phyloP scores from a whole-genome alignment of 768 basidiomycete genomes.

The Suillus occidentalis region DNA sequence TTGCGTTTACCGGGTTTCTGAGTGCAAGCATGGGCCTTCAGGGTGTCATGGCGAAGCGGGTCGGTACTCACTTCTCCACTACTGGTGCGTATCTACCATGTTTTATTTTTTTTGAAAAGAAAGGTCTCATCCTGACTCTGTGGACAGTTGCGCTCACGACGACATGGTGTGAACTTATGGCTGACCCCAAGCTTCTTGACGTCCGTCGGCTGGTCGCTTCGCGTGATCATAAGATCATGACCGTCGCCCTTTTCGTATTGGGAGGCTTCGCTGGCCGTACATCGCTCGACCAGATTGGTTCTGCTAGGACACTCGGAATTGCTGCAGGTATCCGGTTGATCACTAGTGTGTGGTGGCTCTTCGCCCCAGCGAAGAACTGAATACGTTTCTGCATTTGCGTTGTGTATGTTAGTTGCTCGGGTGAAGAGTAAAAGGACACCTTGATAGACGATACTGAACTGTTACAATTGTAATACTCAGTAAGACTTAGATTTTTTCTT shows the following conservation, averaged over 20 bases:
- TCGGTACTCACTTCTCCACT: conserved; percentile 75
- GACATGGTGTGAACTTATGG: conserved; percentile 88
- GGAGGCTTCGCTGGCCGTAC: conserved; percentile 72
- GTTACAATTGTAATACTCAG: background rate
- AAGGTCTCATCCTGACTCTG: conserved; percentile 6
- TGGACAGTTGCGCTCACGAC: conserved; percentile 75
- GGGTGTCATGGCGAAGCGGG: conserved; percentile 74
- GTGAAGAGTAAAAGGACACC: background rate
- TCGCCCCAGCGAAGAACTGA: conserved; percentile 44
- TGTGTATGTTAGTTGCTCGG: background rate
- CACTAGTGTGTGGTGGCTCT: conserved; percentile 63
- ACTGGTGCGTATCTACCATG: conserved; percentile 55
- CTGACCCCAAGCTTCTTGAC: conserved; percentile 76
- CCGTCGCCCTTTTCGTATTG: conserved; percentile 64
- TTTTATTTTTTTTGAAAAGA: background rate
- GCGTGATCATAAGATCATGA: conserved; percentile 73
- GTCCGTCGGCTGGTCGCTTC: conserved; percentile 49
- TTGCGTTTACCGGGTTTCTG: conserved; percentile 71
- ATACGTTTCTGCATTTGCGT: background rate
- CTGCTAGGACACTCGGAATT: conserved; percentile 62
- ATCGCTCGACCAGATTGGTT: conserved; percentile 57
- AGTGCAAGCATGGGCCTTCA: conserved; percentile 79
- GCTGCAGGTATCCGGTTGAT: conserved; percentile 61
- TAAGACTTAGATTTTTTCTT: background rate
- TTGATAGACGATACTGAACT: background rate